phyloP scores from a whole-genome alignment of 169 alveolate species.

The Blepharisma undulans region DNA sequence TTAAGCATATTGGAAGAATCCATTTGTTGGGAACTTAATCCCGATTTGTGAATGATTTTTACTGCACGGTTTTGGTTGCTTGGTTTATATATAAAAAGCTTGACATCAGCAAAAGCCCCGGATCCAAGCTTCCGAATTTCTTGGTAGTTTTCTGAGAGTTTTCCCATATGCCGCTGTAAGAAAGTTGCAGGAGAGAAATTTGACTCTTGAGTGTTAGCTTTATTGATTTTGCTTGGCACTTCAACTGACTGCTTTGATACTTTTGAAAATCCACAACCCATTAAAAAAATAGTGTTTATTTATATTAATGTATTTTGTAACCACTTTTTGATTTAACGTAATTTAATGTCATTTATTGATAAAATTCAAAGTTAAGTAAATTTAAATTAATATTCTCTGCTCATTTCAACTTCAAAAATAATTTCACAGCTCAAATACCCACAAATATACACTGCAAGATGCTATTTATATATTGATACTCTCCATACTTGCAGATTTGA shows the following conservation, averaged over 20 bases:
- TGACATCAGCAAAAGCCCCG: slow-evolving; percentile 20
- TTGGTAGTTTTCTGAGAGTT: not conserved
- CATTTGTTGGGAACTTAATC: not conserved
- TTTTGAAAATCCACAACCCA: not conserved
- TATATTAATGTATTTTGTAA: not conserved
- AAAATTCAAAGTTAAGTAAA: not conserved
- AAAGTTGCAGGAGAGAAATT: not conserved
- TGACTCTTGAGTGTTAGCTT: not conserved
- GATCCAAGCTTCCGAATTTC: not conserved
- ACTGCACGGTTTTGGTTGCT: slow-evolving; percentile 1
- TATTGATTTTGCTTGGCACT: not conserved
- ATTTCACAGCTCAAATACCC: not conserved
- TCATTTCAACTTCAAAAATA: no score
- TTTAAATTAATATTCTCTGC: no score
- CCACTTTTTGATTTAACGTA: not conserved
- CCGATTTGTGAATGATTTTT: slow-evolving; percentile 3
- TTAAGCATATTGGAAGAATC: not conserved
- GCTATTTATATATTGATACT: not conserved
- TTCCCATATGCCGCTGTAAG: not conserved
- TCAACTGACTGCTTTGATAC: not conserved
- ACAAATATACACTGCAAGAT: not conserved
- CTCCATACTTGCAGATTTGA: not conserved
- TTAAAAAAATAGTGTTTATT: no score
- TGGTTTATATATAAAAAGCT: not conserved
- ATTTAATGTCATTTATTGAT: no score